Conservation (phyloP, 352 stramenopile genomes). For the Thraustochytrium sp. region DNA sequence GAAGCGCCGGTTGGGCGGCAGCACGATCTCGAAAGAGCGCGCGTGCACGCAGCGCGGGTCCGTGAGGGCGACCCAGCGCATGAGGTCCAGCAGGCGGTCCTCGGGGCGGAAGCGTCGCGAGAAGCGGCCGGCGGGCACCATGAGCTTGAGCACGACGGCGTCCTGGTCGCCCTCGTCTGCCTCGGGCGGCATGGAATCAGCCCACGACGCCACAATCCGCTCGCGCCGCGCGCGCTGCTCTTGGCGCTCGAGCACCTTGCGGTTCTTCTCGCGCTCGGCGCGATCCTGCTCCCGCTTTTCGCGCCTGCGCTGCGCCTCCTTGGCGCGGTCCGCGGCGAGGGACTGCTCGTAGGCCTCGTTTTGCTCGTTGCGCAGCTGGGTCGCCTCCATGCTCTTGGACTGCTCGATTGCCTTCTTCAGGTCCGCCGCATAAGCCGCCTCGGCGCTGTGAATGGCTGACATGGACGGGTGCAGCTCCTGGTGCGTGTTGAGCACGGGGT, state of each 20-base stretch:
- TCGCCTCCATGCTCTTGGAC: not conserved
- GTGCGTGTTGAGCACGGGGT: not conserved
- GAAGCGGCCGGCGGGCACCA: not conserved
- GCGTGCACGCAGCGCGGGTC: not conserved
- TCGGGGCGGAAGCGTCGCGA: not conserved
- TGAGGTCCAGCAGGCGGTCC: not conserved
- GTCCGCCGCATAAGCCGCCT: not conserved
- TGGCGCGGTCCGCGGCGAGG: not conserved
- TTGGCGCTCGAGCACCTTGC: not conserved
- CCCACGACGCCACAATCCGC: not conserved
- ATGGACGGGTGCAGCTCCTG: not conserved
- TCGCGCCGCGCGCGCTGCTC: not conserved
- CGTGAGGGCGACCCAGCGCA: constrained; percentile 1
- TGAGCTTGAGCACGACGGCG: not conserved
- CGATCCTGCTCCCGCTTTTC: not conserved
- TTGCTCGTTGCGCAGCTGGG: not conserved
- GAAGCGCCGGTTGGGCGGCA: not conserved
- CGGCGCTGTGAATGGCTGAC: not conserved
- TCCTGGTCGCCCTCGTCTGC: not conserved
- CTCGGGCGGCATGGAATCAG: not conserved
- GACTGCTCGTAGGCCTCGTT: not conserved
- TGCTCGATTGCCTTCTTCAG: not conserved
- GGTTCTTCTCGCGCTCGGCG: not conserved
- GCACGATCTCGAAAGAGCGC: not conserved
- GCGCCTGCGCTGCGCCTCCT: not conserved